Evolutionary conservation across 2,329 filamentous ascomycete species (phyloP), one percentile per base, ranked within the genome.

Genomic region (Stachybotrys elegans): DNA sequence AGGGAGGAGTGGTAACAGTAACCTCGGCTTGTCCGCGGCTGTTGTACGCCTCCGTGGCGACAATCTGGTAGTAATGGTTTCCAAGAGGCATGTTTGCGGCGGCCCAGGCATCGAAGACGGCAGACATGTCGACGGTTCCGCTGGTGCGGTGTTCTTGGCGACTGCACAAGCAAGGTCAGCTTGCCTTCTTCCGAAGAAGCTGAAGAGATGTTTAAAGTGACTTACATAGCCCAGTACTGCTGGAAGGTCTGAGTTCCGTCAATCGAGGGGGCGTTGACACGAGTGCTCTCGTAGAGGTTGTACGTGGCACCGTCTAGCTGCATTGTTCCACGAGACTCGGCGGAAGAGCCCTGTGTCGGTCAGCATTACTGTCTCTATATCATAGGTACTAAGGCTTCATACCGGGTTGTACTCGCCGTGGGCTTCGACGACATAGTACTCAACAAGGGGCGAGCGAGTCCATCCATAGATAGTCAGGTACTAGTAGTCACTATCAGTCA

Each of bases 81-180:
- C 72, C 73, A n/a, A 76, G 51, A 32, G 57, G 63, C 58, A 73
- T 59, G 13, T 71, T 71, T 17, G 56, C 51, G 45, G 61, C 59
- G 22, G 56, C 57, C 74, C 74, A 78, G 8, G 72, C 72, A 49
- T 69, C 61, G 51, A 77, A 75, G 56, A 76, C 71, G 48, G 66
- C 70, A 25, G 55, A 58, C 7, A 65, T 66, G 22, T 65, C 71
- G 46, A 79, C 68, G 9, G 67, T 72, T 4, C 75, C 75, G 40
- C 67, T 62, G 16, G 63, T 63, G 37, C 72, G 62, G 63, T 76
- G 72, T 25, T 48, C 53, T 42, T 61, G 54, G 45, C 75, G 65
- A 14, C n/a, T n/a, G n/a, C n/a, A n/a, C n/a, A n/a, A n/a, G n/a
- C n/a, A n/a, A n/a, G n/a, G n/a, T n/a, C n/a, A n/a, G n/a, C n/a